A percentile compares a stretch with the other conserved stretches of the same genome.
These are phyloP conservation scores for Lachancea lanzarotensis DNA, from an alignment of 805 yeast genomes.

Conservation along the genomic window DNA sequence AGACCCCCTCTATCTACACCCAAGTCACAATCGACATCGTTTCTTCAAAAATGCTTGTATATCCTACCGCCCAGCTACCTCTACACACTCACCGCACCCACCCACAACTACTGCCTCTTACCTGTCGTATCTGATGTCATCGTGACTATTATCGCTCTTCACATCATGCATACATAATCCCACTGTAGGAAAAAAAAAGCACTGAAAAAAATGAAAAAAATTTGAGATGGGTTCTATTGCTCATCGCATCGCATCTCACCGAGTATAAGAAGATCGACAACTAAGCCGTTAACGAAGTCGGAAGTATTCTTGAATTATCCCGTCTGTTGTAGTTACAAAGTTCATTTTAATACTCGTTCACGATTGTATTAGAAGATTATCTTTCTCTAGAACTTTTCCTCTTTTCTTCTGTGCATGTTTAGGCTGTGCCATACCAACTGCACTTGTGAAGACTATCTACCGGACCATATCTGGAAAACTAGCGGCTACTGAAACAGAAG, in stretches of 20 bases:
- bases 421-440: constrained; percentile 27
- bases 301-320: no score
- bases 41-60: no score
- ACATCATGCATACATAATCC: not conserved
- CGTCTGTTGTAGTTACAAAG: no score
- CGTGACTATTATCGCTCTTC: not conserved
- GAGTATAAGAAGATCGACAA: not conserved
- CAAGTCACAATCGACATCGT: not conserved
- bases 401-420: constrained; percentile 22
- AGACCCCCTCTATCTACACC: not conserved
- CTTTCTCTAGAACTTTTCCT: no score
- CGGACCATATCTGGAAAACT: constrained; percentile 50
- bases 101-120: no score
- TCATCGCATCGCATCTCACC: not conserved
- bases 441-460: constrained; percentile 44
- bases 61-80: no score
- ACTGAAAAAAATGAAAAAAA: not conserved
- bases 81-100: not conserved
- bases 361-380: no score
- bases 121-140: constrained; percentile 6
- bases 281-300: no score
- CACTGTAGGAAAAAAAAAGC: not conserved
- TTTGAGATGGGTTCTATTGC: not conserved
- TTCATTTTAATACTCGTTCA: no score
- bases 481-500: constrained; percentile 32